Evolutionary conservation across 2,329 filamentous ascomycete species (phyloP), one percentile per base, ranked within the genome.

Genomic region (Stemphylium lycopersici): DNA sequence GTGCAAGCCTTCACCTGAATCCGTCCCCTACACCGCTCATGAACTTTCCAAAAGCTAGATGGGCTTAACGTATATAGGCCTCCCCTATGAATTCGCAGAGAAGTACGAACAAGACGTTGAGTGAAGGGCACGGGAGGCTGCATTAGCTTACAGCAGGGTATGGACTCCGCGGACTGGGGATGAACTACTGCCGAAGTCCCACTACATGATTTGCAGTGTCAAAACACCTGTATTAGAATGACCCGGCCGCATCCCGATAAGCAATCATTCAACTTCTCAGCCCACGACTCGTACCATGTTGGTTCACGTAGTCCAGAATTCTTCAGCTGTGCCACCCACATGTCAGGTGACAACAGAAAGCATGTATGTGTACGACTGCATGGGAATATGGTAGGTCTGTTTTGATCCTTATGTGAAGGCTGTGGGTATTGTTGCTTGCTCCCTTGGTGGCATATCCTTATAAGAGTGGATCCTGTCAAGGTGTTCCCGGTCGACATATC

Each of bases 71-170:
- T 29, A 36, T 36, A 29, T 15, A 20, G 36, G 24, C 15, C 5
- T 47, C n/a, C 8, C 29, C 26, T 26, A n/a, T 26, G 11, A n/a
- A 34, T 20, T 15, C 6, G 31, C 11, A 29, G 36, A 22, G 24
- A 13, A 34, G 12, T 38, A 36, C 34, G 6, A 13, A 12, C 18
- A 31, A 33, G 11, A 38, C 34, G 16, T 15, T 29, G 26, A 32
- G 11, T 13, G 26, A 46, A 33, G 33, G 26, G 10, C 32, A 20
- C 52, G 41, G 52, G 42, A 46, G 31, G 42, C 48, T 55, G 52
- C 52, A 42, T 52, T 52, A 55, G 52, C 48, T 32, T 15, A 24
- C 24, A 18, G 31, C 26, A 38, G 32, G 36, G 37, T 29, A 29
- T 34, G 31, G 31, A 31, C 46, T 42, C 36, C 41, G 24, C 37